Conservation (phyloP, 1,284 basidiomycete genomes). For the Neonothopanus nambi region DNA sequence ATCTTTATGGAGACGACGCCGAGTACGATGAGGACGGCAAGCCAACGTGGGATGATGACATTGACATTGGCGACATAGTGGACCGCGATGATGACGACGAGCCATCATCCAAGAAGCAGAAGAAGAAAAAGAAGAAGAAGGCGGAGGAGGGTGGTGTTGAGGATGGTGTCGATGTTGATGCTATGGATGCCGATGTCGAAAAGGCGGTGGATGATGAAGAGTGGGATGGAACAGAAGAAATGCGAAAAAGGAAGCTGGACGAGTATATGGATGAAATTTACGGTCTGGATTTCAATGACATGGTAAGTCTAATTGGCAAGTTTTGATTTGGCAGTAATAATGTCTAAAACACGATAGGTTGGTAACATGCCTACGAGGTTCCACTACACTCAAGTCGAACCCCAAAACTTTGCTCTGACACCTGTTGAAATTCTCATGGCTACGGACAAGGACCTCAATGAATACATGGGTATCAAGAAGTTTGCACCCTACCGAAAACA, state of each 20-base stretch:
- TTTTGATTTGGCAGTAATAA: too few species aligned
- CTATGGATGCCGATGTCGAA: slow-evolving; percentile 73
- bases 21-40: slow-evolving; percentile 63
- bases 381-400: slow-evolving; percentile 80
- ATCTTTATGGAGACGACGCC: slow-evolving; percentile 65
- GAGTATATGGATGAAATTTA: slow-evolving; percentile 92
- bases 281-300: slow-evolving; percentile 92
- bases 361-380: slow-evolving; percentile 92
- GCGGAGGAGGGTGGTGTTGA: slow-evolving; percentile 39
- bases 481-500: slow-evolving; percentile 85
- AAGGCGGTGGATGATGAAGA: slow-evolving; percentile 50
- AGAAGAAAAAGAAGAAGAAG: slow-evolving; percentile 54
- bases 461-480: slow-evolving; percentile 86
- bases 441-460: slow-evolving; percentile 91
- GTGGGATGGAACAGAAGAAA: slow-evolving; percentile 86
- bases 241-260: slow-evolving; percentile 79
- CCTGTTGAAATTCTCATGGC: slow-evolving; percentile 91
- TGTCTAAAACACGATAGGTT: too few species aligned
- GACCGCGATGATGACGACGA: slow-evolving; percentile 38
- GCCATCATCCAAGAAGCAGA: slow-evolving; percentile 37
- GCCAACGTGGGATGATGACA: slow-evolving; percentile 88
- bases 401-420: slow-evolving; percentile 73
- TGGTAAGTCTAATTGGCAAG: slow-evolving; percentile 56
- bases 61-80: slow-evolving; percentile 75
- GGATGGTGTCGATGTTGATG: slow-evolving; percentile 59